These are phyloP conservation scores for Rhynchospora breviuscula DNA, from an alignment of 176 grass and related monocot genomes.

Conservation along the genomic window DNA sequence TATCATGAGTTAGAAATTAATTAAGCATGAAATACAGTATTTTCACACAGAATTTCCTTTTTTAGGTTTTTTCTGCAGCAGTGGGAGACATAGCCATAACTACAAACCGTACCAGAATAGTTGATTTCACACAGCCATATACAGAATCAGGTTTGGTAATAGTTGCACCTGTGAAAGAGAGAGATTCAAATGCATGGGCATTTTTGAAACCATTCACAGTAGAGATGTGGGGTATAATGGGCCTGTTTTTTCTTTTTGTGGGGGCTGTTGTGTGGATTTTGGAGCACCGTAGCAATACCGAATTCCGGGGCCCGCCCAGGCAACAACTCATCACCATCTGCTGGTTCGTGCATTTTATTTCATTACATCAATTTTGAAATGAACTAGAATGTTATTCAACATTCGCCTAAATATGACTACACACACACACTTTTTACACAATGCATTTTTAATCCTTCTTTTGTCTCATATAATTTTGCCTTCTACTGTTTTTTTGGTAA, in stretches of 20 bases:
- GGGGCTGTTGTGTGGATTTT: constrained; percentile 78
- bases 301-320: constrained; percentile 58
- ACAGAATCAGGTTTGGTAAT: constrained; percentile 73
- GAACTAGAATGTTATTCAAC: background rate
- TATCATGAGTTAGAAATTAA: background rate
- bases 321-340: constrained; percentile 65
- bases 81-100: constrained; percentile 75
- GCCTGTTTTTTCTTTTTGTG: constrained; percentile 62
- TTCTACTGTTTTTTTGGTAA: background rate
- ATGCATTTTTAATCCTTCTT: background rate
- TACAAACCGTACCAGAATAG: constrained; percentile 57
- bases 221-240: constrained; percentile 65
- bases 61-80: constrained; percentile 61
- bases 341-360: constrained; percentile 43
- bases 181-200: constrained; percentile 64
- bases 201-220: constrained; percentile 75
- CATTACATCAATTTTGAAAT: constrained; percentile 2
- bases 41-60: constrained; percentile 21
- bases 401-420: too few relatives aligned
- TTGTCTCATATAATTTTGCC: background rate
- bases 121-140: constrained; percentile 88
- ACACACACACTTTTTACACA: background rate
- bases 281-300: constrained; percentile 61
- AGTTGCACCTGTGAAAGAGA: constrained; percentile 43
- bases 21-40: constrained; percentile 16